Conservation (phyloP, 257 asterid species). For the Scutellaria baicalensis region DNA sequence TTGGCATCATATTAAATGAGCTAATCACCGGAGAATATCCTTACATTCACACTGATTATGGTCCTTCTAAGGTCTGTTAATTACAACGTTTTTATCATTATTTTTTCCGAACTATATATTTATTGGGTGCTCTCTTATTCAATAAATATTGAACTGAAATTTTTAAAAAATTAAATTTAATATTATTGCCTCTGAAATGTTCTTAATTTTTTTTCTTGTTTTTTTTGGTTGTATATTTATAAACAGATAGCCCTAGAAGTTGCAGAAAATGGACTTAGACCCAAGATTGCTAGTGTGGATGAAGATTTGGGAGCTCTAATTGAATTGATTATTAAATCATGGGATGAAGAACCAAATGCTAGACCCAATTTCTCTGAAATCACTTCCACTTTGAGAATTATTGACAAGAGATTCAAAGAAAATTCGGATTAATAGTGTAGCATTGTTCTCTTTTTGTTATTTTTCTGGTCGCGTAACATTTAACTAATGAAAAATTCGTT, state of each 20-base stretch:
- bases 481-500: neutral
- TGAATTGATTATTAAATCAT: slow-evolving; percentile 38
- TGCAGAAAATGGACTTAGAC: slow-evolving; percentile 63
- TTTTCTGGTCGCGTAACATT: neutral
- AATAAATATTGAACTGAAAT: no score
- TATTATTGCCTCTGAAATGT: no score
- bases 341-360: slow-evolving; percentile 50
- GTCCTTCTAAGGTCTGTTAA: slow-evolving; percentile 62
- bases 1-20: slow-evolving; percentile 58
- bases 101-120: no score
- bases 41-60: slow-evolving; percentile 47
- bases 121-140: no score
- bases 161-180: no score
- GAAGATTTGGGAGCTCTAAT: slow-evolving; percentile 27
- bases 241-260: slow-evolving; percentile 71
- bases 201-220: no score
- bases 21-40: slow-evolving; percentile 60
- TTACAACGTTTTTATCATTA: neutral
- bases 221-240: neutral
- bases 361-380: slow-evolving; percentile 54
- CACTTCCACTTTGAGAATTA: slow-evolving; percentile 34
- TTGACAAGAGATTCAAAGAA: slow-evolving; percentile 19
- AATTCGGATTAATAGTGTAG: neutral
- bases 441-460: neutral
- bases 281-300: slow-evolving; percentile 30